phyloP scores from a whole-genome alignment of 768 basidiomycete genomes.

The Amylocystis lapponica region DNA sequence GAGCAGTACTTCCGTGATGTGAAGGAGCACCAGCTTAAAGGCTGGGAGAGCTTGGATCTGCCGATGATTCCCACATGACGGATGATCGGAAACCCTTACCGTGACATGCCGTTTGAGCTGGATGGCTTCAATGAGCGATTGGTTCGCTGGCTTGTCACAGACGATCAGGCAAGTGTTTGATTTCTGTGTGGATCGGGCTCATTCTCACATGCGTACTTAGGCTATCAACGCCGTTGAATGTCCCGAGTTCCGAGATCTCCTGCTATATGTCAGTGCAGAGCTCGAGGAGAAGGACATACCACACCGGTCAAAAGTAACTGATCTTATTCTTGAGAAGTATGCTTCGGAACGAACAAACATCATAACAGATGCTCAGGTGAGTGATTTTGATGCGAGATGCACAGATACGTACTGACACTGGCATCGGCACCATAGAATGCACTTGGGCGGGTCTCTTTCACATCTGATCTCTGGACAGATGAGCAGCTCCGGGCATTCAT shows the following conservation, averaged over 20 bases:
- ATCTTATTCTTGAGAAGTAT: conserved; percentile 2
- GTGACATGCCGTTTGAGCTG: conserved; percentile 10
- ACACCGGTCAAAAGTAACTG: neutral
- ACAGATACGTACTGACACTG: neutral
- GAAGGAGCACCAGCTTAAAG: neutral
- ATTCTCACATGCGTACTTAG: neutral
- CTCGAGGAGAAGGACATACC: conserved; percentile 4
- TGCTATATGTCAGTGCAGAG: conserved; percentile 4
- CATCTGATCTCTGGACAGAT: conserved; percentile 26
- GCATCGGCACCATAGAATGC: conserved; percentile 1
- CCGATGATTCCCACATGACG: neutral
- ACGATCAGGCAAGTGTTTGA: conserved; percentile 8
- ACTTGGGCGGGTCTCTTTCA: no score
- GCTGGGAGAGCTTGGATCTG: neutral
- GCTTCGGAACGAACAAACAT: neutral
- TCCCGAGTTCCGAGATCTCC: conserved; percentile 6
- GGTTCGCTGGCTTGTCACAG: conserved; percentile 12
- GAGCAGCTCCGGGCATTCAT: conserved; percentile 30
- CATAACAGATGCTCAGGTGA: neutral
- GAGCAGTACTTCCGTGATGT: neutral
- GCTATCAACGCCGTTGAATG: conserved; percentile 7
- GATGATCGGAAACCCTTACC: neutral
- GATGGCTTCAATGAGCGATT: conserved; percentile 16
- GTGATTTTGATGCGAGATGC: neutral
- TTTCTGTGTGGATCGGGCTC: neutral